phyloP scores from a whole-genome alignment of 345 rosid species.

The Luvunga scandens region DNA sequence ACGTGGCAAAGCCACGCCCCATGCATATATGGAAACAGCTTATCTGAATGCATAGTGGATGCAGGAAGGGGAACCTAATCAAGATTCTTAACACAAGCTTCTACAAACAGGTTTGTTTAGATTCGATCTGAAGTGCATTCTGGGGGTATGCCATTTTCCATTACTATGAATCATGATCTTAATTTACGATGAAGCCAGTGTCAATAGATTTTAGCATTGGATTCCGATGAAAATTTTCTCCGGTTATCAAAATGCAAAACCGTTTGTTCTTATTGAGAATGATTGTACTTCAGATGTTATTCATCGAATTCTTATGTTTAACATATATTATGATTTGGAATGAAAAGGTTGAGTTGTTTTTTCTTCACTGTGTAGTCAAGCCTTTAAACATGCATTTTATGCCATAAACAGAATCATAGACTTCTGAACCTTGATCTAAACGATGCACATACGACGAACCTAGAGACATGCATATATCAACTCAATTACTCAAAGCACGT shows the following conservation, averaged over 20 bases:
- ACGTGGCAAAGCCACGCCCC: slow-evolving; percentile 6
- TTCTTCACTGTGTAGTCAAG: not conserved
- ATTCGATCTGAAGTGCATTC: not conserved
- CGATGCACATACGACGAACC: not conserved
- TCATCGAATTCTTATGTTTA: not conserved
- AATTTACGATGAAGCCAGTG: not conserved
- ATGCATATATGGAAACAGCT: not conserved
- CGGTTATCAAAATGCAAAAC: not conserved
- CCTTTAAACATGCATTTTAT: not conserved
- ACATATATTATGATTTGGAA: not conserved
- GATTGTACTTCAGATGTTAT: not conserved
- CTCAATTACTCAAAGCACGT: too few species aligned
- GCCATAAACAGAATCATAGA: not conserved
- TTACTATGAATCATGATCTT: not conserved
- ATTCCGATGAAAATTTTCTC: not conserved
- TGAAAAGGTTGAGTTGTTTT: not conserved
- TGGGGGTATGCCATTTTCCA: not conserved
- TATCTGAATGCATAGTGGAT: not conserved
- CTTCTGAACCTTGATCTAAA: not conserved
- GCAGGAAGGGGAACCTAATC: not conserved
- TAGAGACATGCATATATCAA: not conserved
- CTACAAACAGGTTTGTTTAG: not conserved
- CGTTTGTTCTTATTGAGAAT: not conserved
- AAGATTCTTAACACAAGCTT: not conserved
- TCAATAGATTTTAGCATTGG: not conserved